Percentiles rank a stretch among this genome's conserved stretches.
Evolutionary conservation across 495 filamentous ascomycete species (phyloP).

Genomic region (Annulohypoxylon nitens): DNA sequence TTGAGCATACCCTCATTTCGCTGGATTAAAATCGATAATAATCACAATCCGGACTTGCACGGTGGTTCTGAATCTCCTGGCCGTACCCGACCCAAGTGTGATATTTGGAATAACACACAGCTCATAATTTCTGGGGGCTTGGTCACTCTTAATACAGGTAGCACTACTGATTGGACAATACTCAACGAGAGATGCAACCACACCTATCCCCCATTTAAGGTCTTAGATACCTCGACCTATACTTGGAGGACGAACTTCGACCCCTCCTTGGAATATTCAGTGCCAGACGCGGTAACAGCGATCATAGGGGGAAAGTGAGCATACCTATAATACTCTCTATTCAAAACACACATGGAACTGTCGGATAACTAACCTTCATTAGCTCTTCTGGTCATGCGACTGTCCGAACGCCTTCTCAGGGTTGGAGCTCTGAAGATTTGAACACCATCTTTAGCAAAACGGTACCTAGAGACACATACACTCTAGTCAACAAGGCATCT

Average conservation of each 20-base stretch:
- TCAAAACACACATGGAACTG: constrained; percentile 7
- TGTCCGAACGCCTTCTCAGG: constrained; percentile 17
- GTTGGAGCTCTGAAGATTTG: constrained; percentile 42
- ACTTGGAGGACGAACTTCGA: constrained; percentile 58
- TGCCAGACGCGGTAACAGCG: constrained; percentile 57
- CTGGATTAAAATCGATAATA: constrained; percentile 64
- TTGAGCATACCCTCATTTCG: constrained; percentile 68
- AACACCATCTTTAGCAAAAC: constrained; percentile 21
- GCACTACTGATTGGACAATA: constrained; percentile 45
- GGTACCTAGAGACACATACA: constrained; percentile 26
- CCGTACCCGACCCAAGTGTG: constrained; percentile 43
- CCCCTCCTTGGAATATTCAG: constrained; percentile 56
- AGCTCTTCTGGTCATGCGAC: constrained; percentile 28
- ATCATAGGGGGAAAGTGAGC: constrained; percentile 59
- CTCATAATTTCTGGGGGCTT: constrained; percentile 64
- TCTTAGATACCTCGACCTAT: constrained; percentile 50
- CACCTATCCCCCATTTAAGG: constrained; percentile 62
- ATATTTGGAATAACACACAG: constrained; percentile 47
- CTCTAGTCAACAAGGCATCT: neutral
- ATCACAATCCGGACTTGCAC: constrained; percentile 49
- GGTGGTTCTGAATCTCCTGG: constrained; percentile 46
- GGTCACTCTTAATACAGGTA: constrained; percentile 39
- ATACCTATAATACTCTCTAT: constrained; percentile 28
- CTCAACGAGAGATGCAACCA: constrained; percentile 50
- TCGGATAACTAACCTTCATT: neutral